Percentiles rank a stretch among this genome's conserved stretches.
These are phyloP conservation scores for Ophiostoma ulmi DNA, from an alignment of 2,329 filamentous ascomycete species.

Conservation along the genomic window DNA sequence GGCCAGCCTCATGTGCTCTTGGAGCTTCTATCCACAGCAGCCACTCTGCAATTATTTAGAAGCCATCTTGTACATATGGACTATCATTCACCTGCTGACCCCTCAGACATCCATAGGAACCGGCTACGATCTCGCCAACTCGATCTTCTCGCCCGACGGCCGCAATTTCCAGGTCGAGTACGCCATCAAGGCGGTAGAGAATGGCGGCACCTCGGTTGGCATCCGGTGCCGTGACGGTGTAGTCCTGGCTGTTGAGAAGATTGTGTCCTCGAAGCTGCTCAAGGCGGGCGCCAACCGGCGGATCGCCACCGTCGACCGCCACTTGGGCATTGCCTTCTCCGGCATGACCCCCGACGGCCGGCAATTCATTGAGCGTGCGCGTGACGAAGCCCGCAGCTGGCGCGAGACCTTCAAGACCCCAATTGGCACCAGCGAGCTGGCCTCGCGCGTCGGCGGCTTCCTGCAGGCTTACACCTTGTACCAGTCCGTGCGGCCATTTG, in stretches of 20 bases:
- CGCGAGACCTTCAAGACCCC: slow-evolving; percentile 90
- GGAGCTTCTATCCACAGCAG: not conserved
- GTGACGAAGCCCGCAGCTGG: slow-evolving; percentile 90
- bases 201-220: slow-evolving; percentile 90
- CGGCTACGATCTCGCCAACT: slow-evolving; percentile 98
- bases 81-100: not conserved
- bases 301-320: slow-evolving; percentile 89
- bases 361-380: slow-evolving; percentile 89
- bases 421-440: slow-evolving; percentile 82
- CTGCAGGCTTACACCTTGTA: slow-evolving; percentile 97
- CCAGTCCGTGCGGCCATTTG: slow-evolving; percentile 92
- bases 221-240: slow-evolving; percentile 97
- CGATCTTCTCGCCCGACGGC: slow-evolving; percentile 97
- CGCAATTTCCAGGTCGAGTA: slow-evolving; percentile 99
- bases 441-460: slow-evolving; percentile 90
- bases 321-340: slow-evolving; percentile 88
- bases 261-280: slow-evolving; percentile 89
- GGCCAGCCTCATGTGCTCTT: not conserved
- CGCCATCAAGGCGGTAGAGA: slow-evolving; percentile 97
- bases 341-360: slow-evolving; percentile 91
- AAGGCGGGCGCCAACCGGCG: slow-evolving; percentile 95
- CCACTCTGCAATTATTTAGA: not conserved
- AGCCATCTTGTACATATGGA: not conserved
- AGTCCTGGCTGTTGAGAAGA: slow-evolving; percentile 93
- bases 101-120: slow-evolving; percentile 96